Conservation (phyloP, 2,329 filamentous ascomycete genomes). For the Lachnellula cervina region DNA sequence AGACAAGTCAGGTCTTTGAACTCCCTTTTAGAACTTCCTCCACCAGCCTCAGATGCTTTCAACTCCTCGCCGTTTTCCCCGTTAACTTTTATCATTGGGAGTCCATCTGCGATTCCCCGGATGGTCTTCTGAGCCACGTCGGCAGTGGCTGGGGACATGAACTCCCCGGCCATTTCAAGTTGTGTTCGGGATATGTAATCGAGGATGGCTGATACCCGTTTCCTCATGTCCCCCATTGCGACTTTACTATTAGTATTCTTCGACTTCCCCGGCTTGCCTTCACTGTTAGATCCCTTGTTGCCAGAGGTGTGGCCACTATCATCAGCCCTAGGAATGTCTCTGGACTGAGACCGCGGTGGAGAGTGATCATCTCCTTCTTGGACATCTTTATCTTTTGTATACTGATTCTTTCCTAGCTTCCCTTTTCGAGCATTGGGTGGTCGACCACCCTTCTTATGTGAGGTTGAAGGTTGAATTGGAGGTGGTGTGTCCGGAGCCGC, state of each 20-base stretch:
- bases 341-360: conserved; percentile 47
- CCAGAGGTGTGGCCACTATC: conserved; percentile 46
- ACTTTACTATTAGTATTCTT: conserved; percentile 51
- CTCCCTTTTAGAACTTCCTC: conserved; percentile 38
- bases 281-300: conserved; percentile 34
- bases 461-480: conserved; percentile 35
- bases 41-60: conserved; percentile 30
- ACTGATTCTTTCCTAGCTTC: conserved; percentile 71
- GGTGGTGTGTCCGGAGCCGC: conserved; percentile 45
- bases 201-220: conserved; percentile 75
- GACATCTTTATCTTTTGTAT: conserved; percentile 68
- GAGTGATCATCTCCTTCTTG: conserved; percentile 49
- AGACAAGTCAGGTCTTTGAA: conserved; percentile 65
- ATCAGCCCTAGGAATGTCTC: conserved; percentile 36
- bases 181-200: conserved; percentile 89
- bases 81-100: conserved; percentile 34
- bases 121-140: conserved; percentile 33
- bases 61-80: conserved; percentile 29
- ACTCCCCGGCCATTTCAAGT: conserved; percentile 73
- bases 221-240: conserved; percentile 83
- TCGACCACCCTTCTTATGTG: conserved; percentile 58
- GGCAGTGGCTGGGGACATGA: conserved; percentile 37
- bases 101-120: conserved; percentile 30
- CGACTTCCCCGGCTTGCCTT: conserved; percentile 27
- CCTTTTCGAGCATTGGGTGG: conserved; percentile 62